Percentiles rank a stretch among this genome's conserved stretches.
Conservation (phyloP, 768 basidiomycete genomes). For the Dacryopinax spathularia region DNA sequence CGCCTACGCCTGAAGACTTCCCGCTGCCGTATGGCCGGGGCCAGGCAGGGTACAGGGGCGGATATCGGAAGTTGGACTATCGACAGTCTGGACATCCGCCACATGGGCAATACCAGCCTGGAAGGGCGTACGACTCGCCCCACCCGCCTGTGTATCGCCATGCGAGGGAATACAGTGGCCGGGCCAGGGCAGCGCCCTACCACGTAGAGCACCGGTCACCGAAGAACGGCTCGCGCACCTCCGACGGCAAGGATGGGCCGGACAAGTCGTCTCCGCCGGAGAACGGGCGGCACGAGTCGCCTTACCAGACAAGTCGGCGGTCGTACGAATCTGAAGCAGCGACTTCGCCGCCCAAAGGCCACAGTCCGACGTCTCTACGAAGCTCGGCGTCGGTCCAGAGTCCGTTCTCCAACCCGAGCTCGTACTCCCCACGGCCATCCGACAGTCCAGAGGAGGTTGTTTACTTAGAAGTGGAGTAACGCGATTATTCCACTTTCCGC, state of each 20-base stretch:
- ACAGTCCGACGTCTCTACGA: too few species aligned
- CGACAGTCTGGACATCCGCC: neutral
- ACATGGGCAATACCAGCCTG: neutral
- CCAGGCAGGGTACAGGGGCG: neutral
- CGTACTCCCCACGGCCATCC: too few species aligned
- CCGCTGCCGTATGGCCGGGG: neutral
- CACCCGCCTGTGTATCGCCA: neutral
- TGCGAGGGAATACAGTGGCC: neutral
- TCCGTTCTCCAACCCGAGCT: too few species aligned
- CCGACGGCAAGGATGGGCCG: neutral
- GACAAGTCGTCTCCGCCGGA: too few species aligned
- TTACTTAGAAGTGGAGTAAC: neutral
- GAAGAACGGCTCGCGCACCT: neutral
- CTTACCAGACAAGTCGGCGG: too few species aligned
- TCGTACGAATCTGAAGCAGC: too few species aligned
- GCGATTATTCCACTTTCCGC: too few species aligned
- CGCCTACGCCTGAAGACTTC: neutral
- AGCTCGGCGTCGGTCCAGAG: too few species aligned
- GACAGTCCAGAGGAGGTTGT: neutral
- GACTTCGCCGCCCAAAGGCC: too few species aligned
- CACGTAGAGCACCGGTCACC: too few species aligned
- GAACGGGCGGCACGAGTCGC: too few species aligned
- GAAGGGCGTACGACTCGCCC: neutral
- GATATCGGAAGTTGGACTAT: neutral
- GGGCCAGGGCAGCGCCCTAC: neutral